Percentiles rank a stretch among this genome's conserved stretches.
These are phyloP conservation scores for Pichia cabralensis DNA, from an alignment of 805 yeast genomes.

Conservation along the genomic window DNA sequence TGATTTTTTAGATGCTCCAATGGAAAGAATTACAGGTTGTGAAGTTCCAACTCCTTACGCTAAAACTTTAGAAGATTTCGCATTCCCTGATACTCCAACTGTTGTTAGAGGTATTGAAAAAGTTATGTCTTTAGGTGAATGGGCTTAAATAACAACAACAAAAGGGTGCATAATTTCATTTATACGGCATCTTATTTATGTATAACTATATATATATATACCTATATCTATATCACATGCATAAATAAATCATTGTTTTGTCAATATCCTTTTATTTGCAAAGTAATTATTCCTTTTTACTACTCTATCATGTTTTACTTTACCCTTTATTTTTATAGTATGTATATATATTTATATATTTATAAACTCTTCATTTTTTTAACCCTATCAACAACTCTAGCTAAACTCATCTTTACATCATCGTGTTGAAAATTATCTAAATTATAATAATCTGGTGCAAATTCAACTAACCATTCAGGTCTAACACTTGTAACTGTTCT, in stretches of 20 bases:
- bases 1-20: constrained; percentile 97
- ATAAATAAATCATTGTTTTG: neutral
- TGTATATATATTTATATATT: neutral
- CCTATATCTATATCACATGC: neutral
- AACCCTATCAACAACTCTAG: constrained; percentile 42
- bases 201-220: neutral
- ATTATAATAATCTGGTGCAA: constrained; percentile 66
- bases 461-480: constrained; percentile 87
- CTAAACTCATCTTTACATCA: constrained; percentile 61
- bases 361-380: constrained; percentile 27
- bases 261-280: too few relatives aligned
- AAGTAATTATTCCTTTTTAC: too few relatives aligned
- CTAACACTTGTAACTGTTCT: constrained; percentile 85
- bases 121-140: constrained; percentile 51
- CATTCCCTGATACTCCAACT: constrained; percentile 94
- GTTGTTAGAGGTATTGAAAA: constrained; percentile 80
- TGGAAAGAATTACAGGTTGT: constrained; percentile 97
- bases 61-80: constrained; percentile 89
- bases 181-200: neutral
- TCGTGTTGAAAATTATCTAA: constrained; percentile 55
- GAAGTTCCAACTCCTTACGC: constrained; percentile 99
- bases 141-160: constrained; percentile 22
- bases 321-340: neutral
- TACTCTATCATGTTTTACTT: neutral
- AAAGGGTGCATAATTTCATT: too few relatives aligned